These are phyloP conservation scores for Cercospora sesami DNA, from an alignment of 2,329 filamentous ascomycete species.

Conservation along the genomic window DNA sequence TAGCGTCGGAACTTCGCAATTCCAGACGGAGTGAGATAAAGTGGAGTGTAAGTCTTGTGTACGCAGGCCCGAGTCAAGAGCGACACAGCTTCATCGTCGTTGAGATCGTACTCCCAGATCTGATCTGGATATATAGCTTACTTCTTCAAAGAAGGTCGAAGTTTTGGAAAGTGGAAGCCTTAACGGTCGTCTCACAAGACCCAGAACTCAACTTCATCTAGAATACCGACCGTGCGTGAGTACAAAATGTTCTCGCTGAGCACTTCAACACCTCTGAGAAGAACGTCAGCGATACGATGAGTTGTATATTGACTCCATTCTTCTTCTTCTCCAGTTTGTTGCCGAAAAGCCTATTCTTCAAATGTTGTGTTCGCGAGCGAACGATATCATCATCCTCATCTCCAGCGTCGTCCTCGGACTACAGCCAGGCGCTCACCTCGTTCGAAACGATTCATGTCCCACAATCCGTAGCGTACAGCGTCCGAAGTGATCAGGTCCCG, in stretches of 20 bases:
- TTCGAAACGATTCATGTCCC: constrained; percentile 5
- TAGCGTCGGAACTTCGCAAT: background rate
- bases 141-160: background rate
- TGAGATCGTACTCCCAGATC: background rate
- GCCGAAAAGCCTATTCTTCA: background rate
- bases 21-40: background rate
- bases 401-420: background rate
- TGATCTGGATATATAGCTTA: background rate
- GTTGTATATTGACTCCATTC: background rate
- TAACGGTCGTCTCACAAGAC: background rate
- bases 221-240: background rate
- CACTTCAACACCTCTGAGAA: background rate
- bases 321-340: background rate
- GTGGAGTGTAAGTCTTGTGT: background rate
- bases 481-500: constrained; percentile 13
- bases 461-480: constrained; percentile 12
- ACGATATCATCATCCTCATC: background rate
- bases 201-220: background rate
- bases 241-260: background rate
- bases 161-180: background rate
- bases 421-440: constrained; percentile 9
- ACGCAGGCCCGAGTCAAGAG: background rate
- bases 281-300: constrained; percentile 1
- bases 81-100: background rate
- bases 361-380: background rate